These are phyloP conservation scores for Climacium dendroides DNA, from an alignment of 225 moss, liverwort and hornwort genomes.

Conservation along the genomic window DNA sequence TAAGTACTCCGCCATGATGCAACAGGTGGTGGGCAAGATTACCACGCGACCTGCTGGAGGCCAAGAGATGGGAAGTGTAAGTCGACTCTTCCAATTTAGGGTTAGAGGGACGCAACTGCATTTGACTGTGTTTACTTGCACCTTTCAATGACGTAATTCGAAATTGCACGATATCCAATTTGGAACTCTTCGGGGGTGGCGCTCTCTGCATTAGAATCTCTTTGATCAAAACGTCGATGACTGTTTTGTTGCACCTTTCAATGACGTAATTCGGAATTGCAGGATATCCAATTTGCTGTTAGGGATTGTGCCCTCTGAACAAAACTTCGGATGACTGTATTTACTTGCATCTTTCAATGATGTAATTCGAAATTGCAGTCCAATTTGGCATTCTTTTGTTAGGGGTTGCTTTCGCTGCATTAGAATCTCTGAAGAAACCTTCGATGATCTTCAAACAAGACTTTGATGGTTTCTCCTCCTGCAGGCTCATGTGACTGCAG, in stretches of 20 bases:
- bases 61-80: constrained; percentile 56
- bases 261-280: background rate
- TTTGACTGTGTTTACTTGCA: background rate
- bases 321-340: background rate
- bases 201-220: background rate
- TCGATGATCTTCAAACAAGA: background rate
- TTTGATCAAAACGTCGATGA: background rate
- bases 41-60: constrained; percentile 47
- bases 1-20: constrained; percentile 58
- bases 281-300: background rate
- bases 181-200: background rate
- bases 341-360: background rate
- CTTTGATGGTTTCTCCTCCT: background rate
- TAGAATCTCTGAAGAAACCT: background rate
- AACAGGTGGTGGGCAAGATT: constrained; percentile 72
- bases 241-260: background rate
- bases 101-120: background rate
- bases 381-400: background rate
- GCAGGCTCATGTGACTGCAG: constrained; percentile 37
- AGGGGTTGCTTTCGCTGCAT: background rate
- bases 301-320: background rate
- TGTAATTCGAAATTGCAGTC: background rate
- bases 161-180: background rate
- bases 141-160: background rate
- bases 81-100: background rate